phyloP scores from a whole-genome alignment of 805 yeast genomes.

The Myxozyma sirexii region DNA sequence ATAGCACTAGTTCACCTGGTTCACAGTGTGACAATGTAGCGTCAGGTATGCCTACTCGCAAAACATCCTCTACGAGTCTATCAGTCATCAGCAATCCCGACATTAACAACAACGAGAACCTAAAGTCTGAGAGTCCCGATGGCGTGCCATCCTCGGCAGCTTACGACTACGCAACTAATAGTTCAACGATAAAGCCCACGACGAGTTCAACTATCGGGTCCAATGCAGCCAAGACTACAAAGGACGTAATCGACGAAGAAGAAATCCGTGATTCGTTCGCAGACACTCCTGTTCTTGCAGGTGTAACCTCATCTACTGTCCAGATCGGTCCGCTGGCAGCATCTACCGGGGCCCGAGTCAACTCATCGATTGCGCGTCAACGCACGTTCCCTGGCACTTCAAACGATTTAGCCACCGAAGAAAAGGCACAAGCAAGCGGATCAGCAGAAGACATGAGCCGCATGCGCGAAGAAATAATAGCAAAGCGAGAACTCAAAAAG shows the following conservation, averaged over 20 bases:
- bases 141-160: neutral
- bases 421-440: neutral
- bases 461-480: conserved; percentile 40
- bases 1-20: neutral
- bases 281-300: neutral
- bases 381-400: conserved; percentile 7
- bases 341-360: neutral
- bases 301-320: neutral
- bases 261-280: conserved; percentile 5
- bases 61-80: neutral
- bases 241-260: neutral
- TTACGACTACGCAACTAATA: neutral
- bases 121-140: neutral
- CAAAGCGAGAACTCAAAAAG: conserved; percentile 40
- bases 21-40: neutral
- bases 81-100: neutral
- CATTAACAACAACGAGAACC: neutral
- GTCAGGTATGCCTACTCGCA: neutral
- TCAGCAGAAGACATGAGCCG: conserved; percentile 37
- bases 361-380: conserved; percentile 2
- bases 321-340: neutral
- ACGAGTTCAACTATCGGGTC: neutral
- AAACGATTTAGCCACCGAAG: neutral
- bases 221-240: neutral
- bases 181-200: neutral